Evolutionary conservation across 1,139 yeast species (phyloP).

Genomic region (Chernovozyma aurita): DNA sequence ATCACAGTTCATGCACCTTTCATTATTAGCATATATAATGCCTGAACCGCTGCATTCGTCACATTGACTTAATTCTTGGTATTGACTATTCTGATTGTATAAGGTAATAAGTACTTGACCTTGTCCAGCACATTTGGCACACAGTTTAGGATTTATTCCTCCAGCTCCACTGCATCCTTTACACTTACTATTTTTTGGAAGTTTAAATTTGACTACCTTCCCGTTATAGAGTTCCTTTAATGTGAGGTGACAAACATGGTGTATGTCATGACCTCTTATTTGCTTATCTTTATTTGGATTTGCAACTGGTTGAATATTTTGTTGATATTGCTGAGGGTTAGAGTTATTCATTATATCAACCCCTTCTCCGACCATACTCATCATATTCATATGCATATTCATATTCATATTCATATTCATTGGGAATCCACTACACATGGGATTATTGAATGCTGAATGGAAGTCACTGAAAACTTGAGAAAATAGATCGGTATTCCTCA

Average conservation of each 20-base stretch:
- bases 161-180: constrained; percentile 33
- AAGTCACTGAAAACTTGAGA: constrained; percentile 38
- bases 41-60: constrained; percentile 36
- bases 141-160: constrained; percentile 30
- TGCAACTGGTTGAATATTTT: constrained; percentile 18
- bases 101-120: constrained; percentile 32
- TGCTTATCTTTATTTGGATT: constrained; percentile 8
- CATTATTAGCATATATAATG: constrained; percentile 16
- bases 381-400: constrained; percentile 10
- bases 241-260: constrained; percentile 35
- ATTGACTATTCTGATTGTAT: constrained; percentile 29
- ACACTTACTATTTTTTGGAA: constrained; percentile 37
- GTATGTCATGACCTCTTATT: constrained; percentile 34
- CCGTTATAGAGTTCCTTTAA: constrained; percentile 37
- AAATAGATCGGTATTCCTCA: constrained; percentile 25
- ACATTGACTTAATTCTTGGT: constrained; percentile 33
- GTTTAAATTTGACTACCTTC: constrained; percentile 34
- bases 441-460: constrained; percentile 23
- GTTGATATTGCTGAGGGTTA: constrained; percentile 1
- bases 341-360: not conserved
- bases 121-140: constrained; percentile 34
- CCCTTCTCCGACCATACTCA: not conserved
- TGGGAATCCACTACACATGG: constrained; percentile 5
- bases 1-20: constrained; percentile 27
- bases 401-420: constrained; percentile 8